These are phyloP conservation scores for Annulohypoxylon maeteangense DNA, from an alignment of 495 filamentous ascomycete genomes.

Conservation along the genomic window DNA sequence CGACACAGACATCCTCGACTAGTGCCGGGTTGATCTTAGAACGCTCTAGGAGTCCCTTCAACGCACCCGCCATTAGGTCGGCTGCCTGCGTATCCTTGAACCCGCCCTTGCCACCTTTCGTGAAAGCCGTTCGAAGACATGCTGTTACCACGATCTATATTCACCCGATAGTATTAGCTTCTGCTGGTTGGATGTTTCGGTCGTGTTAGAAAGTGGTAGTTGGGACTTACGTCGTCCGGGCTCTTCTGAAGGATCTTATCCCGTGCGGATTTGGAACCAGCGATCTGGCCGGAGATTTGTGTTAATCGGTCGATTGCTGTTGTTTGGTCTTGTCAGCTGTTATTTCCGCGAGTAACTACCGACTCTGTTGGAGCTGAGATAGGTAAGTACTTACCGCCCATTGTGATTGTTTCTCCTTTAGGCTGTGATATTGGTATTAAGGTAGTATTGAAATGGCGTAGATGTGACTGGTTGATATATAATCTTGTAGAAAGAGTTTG, in stretches of 20 bases:
- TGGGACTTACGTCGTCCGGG: slow-evolving; percentile 58
- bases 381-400: slow-evolving; percentile 45
- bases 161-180: slow-evolving; percentile 26
- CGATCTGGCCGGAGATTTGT: slow-evolving; percentile 60
- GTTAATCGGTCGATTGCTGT: slow-evolving; percentile 59
- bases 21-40: slow-evolving; percentile 84
- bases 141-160: slow-evolving; percentile 86
- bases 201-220: not conserved
- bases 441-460: no score
- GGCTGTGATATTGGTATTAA: not conserved
- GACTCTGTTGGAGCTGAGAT: not conserved
- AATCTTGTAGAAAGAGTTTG: not conserved
- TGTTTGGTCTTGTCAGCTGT: slow-evolving; percentile 21
- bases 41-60: slow-evolving; percentile 81
- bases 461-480: not conserved
- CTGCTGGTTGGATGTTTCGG: not conserved
- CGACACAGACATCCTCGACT: slow-evolving; percentile 93
- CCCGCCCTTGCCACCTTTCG: slow-evolving; percentile 89
- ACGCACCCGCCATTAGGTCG: slow-evolving; percentile 86
- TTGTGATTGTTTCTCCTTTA: slow-evolving; percentile 25
- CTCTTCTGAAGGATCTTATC: slow-evolving; percentile 62
- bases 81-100: slow-evolving; percentile 94
- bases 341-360: not conserved
- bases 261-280: slow-evolving; percentile 53
- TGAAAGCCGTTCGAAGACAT: slow-evolving; percentile 90